Evolutionary conservation across 2,329 filamentous ascomycete species (phyloP), one percentile per base, ranked within the genome.

Genomic region (Diaporthe sp.): DNA sequence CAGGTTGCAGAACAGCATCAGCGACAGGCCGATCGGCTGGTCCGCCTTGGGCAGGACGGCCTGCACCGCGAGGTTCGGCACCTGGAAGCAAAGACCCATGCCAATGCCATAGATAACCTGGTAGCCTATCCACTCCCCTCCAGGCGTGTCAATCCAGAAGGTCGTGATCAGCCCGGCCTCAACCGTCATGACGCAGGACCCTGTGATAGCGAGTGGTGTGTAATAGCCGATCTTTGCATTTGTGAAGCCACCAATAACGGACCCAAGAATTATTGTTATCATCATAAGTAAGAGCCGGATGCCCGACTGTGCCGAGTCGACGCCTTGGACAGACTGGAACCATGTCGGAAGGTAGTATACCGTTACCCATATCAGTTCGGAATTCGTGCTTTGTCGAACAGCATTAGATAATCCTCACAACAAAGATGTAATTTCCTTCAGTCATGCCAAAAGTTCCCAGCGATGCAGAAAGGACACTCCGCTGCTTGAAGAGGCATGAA

Each of bases 1-100:
- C 59, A 85, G 86, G 76, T 87, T 85, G 61, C 82, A 81, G 77
- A 88, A 87, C 65, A 88, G 84, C 63, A 86, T 84, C 53, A 85
- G 81, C 1, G 86, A 81, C 37, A 85, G 84, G 17, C 85, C 86
- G 15, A 82, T 84, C 13, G 86, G 84, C 74, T 87, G 83, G 75
- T 88, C 85, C n/a, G 82, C 81, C 39, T 80, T 75, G 17, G 79
- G 79, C 30, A 88, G 80, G 1, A 86, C 84, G 4, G 86, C 83
- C 75, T 87, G 85, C 0, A 84, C 85, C 1, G 82, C 83, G 27
- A 84, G 81, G 39, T 81, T 76, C 4, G 83, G 80, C 35, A 82
- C 79, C 51, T 85, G 83, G 69, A 84, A 78, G 22, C 78, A 78
- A 3, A 82, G 70, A 51, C 84, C 84, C 22, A 83, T 75, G 9